A percentile compares a stretch with the other conserved stretches of the same genome.
These are phyloP conservation scores for Diaporthe sp. DNA, from an alignment of 2,329 filamentous ascomycete genomes.

Conservation along the genomic window DNA sequence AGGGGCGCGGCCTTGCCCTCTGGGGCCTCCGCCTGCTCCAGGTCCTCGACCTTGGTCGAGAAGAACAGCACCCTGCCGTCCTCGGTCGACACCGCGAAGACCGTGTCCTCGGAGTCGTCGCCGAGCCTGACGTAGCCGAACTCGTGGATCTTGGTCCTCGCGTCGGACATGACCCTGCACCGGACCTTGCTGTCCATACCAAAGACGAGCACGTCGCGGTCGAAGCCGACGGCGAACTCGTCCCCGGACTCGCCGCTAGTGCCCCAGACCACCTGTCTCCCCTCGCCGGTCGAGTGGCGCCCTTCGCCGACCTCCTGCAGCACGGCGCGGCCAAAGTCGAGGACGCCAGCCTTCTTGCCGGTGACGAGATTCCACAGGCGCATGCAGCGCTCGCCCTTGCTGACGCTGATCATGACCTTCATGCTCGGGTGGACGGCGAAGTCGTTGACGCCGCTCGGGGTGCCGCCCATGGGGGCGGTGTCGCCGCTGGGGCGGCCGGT, in stretches of 20 bases:
- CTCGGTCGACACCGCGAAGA: conserved; percentile 87
- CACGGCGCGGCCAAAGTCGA: conserved; percentile 84
- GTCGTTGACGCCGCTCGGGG: conserved; percentile 91
- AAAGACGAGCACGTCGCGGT: conserved; percentile 86
- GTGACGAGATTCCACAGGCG: conserved; percentile 97
- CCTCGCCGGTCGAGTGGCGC: conserved; percentile 84
- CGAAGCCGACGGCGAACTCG: conserved; percentile 91
- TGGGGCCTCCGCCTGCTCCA: conserved; percentile 51
- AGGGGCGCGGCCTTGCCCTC: conserved; percentile 48
- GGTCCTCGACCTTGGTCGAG: conserved; percentile 70
- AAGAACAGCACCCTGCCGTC: conserved; percentile 91
- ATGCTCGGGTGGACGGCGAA: conserved; percentile 96
- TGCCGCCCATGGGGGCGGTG: conserved; percentile 84
- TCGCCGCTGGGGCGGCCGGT: conserved; percentile 88
- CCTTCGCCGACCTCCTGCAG: conserved; percentile 83
- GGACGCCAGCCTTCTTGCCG: conserved; percentile 92
- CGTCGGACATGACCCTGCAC: conserved; percentile 77
- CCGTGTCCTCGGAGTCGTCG: conserved; percentile 60
- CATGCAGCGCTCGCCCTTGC: conserved; percentile 91
- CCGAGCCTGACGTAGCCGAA: conserved; percentile 77
- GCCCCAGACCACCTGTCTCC: conserved; percentile 86
- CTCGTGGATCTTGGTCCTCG: conserved; percentile 85
- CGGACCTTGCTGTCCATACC: conserved; percentile 88
- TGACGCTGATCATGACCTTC: conserved; percentile 95
- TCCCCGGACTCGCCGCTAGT: conserved; percentile 76